Evolutionary conservation across 2,329 filamentous ascomycete species (phyloP).

Genomic region (Colletotrichum sp.): DNA sequence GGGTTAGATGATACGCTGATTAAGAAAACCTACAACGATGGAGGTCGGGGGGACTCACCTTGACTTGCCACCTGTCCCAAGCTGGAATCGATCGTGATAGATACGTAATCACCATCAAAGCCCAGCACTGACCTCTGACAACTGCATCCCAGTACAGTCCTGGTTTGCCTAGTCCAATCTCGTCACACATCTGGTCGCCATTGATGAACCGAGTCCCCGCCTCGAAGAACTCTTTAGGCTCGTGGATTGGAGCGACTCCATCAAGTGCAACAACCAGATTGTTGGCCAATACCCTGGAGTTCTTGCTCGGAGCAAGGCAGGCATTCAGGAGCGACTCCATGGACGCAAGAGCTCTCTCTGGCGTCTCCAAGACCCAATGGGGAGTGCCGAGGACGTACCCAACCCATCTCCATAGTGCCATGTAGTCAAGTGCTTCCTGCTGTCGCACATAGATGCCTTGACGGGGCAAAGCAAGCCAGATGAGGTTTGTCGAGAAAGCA

Average conservation of each 20-base stretch:
- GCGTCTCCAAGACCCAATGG: neutral
- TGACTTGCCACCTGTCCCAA: neutral
- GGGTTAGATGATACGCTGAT: neutral
- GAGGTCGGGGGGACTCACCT: neutral
- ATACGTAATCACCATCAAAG: neutral
- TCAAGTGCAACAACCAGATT: neutral
- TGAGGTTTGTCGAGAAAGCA: neutral
- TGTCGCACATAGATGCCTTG: constrained; percentile 9
- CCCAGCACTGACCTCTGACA: neutral
- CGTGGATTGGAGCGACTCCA: neutral
- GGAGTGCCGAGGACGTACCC: neutral
- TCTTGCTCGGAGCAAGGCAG: neutral
- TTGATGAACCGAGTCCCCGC: neutral
- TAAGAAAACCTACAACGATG: neutral
- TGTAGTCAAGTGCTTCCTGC: constrained; percentile 4
- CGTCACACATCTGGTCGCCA: neutral
- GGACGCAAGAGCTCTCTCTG: neutral
- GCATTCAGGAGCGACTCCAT: neutral
- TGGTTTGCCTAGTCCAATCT: neutral
- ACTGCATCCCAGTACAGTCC: neutral
- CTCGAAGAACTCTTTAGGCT: neutral
- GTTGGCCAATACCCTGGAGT: neutral
- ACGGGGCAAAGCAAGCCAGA: constrained; percentile 1
- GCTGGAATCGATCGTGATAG: neutral
- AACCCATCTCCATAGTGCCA: constrained; percentile 11